A percentile compares a stretch with the other conserved stretches of the same genome.
These are phyloP conservation scores for Colletotrichum tropicale DNA, from an alignment of 2,329 filamentous ascomycete genomes.

Conservation along the genomic window DNA sequence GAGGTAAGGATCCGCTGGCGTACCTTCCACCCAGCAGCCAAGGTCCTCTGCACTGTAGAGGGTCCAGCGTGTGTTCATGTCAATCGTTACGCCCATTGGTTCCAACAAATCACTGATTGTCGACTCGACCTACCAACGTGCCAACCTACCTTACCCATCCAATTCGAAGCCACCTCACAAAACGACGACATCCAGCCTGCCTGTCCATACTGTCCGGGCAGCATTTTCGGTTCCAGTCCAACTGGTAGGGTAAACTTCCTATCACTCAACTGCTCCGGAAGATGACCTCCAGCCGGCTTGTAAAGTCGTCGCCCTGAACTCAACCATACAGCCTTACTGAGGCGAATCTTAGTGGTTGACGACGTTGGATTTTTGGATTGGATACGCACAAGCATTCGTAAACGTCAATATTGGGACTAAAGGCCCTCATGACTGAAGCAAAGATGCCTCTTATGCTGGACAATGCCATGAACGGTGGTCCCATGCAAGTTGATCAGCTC, in stretches of 20 bases:
- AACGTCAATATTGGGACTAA: neutral
- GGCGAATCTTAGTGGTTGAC: neutral
- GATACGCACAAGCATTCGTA: neutral
- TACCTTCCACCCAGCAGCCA: neutral
- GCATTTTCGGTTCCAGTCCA: neutral
- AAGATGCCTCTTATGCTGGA: constrained; percentile 62
- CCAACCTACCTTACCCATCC: neutral
- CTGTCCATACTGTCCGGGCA: neutral
- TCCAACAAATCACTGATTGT: neutral
- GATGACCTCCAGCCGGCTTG: neutral
- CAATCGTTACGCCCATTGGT: neutral
- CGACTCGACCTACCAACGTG: neutral
- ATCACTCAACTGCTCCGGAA: neutral
- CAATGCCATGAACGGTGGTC: constrained; percentile 43
- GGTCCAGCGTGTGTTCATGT: neutral
- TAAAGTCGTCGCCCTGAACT: neutral
- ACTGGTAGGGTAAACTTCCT: neutral
- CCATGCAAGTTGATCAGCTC: constrained; percentile 56
- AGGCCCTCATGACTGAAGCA: constrained; percentile 31
- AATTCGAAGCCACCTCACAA: neutral
- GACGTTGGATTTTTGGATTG: neutral
- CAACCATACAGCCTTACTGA: neutral
- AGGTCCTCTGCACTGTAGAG: neutral
- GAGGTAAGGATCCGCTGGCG: neutral
- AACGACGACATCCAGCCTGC: neutral